phyloP scores from a whole-genome alignment of 441 rosid genomes.

The Cnidoscolus chayamansa region DNA sequence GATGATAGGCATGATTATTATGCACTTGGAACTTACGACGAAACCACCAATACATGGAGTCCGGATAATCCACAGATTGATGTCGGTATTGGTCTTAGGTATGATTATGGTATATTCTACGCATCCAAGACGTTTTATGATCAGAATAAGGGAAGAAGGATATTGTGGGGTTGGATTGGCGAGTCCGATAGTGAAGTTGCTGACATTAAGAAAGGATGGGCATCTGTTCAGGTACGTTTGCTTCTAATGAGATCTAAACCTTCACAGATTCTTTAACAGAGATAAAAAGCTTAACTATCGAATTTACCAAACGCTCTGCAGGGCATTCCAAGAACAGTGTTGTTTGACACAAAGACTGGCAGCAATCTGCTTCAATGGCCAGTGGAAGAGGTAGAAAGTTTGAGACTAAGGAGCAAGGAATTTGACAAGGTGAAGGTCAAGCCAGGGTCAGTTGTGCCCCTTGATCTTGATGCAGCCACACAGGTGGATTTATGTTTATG shows the following conservation, averaged over 20 bases:
- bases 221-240: constrained; percentile 69
- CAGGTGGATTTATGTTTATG: constrained; percentile 41
- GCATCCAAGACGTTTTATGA: constrained; percentile 94
- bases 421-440: constrained; percentile 40
- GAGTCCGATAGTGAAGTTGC: constrained; percentile 79
- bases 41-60: constrained; percentile 50
- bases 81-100: constrained; percentile 76
- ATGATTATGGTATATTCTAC: constrained; percentile 84
- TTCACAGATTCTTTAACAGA: background rate
- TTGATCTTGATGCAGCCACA: constrained; percentile 52
- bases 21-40: constrained; percentile 73
- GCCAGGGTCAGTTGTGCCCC: constrained; percentile 53
- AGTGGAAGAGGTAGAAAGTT: constrained; percentile 59
- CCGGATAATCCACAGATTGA: constrained; percentile 72
- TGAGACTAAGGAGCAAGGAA: constrained; percentile 47
- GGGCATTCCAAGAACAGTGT: constrained; percentile 66
- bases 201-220: constrained; percentile 90
- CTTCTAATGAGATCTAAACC: background rate
- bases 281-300: no score
- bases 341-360: constrained; percentile 56
- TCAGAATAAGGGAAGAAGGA: constrained; percentile 54
- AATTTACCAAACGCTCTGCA: constrained; percentile 15
- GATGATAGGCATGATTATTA: constrained; percentile 79
- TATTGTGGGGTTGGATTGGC: constrained; percentile 90
- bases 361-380: constrained; percentile 64